phyloP scores from a whole-genome alignment of 257 asterid genomes.

The Capsicum chinense region DNA sequence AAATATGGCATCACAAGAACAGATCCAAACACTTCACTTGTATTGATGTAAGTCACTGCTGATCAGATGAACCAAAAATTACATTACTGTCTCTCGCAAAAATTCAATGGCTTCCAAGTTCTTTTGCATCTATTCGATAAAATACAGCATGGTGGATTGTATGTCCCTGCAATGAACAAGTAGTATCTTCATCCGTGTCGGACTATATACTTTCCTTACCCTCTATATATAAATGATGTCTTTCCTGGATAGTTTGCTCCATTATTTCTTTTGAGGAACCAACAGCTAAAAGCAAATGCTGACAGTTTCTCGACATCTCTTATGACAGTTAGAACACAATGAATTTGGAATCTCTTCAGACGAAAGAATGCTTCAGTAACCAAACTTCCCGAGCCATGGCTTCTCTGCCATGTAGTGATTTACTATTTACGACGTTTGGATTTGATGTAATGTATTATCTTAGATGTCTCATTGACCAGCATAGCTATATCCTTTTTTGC shows the following conservation, averaged over 20 bases:
- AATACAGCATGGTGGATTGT: neutral
- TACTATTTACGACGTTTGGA: neutral
- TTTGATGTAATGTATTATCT: slow-evolving; percentile 12
- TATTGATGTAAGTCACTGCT: neutral
- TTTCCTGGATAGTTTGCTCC: slow-evolving; percentile 13
- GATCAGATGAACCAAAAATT: neutral
- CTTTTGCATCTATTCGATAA: slow-evolving; percentile 12
- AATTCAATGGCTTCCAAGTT: neutral
- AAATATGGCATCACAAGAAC: neutral
- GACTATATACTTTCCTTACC: slow-evolving; percentile 16
- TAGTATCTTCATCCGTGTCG: slow-evolving; percentile 20
- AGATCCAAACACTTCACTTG: neutral
- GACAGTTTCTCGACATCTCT: slow-evolving; percentile 13
- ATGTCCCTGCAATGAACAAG: slow-evolving; percentile 20
- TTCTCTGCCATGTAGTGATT: slow-evolving; percentile 23
- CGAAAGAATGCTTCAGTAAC: neutral
- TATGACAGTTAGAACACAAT: slow-evolving; percentile 6
- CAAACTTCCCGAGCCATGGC: slow-evolving; percentile 15
- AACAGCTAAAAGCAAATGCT: slow-evolving; percentile 20
- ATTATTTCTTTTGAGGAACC: slow-evolving; percentile 25
- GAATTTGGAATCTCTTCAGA: neutral
- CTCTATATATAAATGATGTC: slow-evolving; percentile 24
- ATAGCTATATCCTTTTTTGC: slow-evolving; percentile 44
- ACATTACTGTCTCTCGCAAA: slow-evolving; percentile 15
- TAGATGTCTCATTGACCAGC: slow-evolving; percentile 36